Evolutionary conservation across 2,329 filamentous ascomycete species (phyloP).

Genomic region (Scolecobasidium constrictum): DNA sequence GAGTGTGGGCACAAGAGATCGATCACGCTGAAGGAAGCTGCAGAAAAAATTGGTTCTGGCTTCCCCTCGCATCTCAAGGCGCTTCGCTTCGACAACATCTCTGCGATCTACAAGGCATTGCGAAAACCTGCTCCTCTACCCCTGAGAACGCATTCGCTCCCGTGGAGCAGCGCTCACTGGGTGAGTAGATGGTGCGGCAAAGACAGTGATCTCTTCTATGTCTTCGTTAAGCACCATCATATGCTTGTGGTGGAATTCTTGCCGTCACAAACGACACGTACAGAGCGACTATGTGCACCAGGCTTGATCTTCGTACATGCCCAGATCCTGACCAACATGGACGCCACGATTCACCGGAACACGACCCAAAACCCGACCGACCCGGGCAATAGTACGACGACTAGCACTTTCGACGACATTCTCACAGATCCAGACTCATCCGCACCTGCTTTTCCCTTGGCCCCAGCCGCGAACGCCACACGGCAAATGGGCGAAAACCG

Average conservation of each 20-base stretch:
- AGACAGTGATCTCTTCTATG: slow-evolving; percentile 83
- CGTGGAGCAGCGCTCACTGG: slow-evolving; percentile 73
- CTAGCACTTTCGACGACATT: slow-evolving; percentile 57
- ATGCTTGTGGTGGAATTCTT: slow-evolving; percentile 59
- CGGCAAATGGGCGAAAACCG: slow-evolving; percentile 84
- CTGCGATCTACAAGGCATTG: slow-evolving; percentile 47
- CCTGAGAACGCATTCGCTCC: slow-evolving; percentile 58
- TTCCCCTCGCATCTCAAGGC: slow-evolving; percentile 59
- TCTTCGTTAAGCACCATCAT: slow-evolving; percentile 83
- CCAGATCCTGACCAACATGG: slow-evolving; percentile 67
- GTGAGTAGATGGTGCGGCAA: slow-evolving; percentile 73
- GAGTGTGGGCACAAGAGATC: slow-evolving; percentile 47
- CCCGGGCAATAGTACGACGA: slow-evolving; percentile 28
- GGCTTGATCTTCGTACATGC: slow-evolving; percentile 72
- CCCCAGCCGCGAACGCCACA: slow-evolving; percentile 54
- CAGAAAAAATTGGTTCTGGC: slow-evolving; percentile 53
- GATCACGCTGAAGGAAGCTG: slow-evolving; percentile 38
- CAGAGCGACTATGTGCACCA: slow-evolving; percentile 56
- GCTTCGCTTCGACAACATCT: slow-evolving; percentile 53
- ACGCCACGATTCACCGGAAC: slow-evolving; percentile 75
- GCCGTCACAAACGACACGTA: slow-evolving; percentile 35
- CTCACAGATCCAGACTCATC: slow-evolving; percentile 56
- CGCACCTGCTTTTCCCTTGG: slow-evolving; percentile 49
- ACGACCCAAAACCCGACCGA: slow-evolving; percentile 23
- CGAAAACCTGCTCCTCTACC: slow-evolving; percentile 56